These are phyloP conservation scores for Emmonsiellopsis sp. DNA, from an alignment of 2,329 filamentous ascomycete genomes.

Conservation along the genomic window DNA sequence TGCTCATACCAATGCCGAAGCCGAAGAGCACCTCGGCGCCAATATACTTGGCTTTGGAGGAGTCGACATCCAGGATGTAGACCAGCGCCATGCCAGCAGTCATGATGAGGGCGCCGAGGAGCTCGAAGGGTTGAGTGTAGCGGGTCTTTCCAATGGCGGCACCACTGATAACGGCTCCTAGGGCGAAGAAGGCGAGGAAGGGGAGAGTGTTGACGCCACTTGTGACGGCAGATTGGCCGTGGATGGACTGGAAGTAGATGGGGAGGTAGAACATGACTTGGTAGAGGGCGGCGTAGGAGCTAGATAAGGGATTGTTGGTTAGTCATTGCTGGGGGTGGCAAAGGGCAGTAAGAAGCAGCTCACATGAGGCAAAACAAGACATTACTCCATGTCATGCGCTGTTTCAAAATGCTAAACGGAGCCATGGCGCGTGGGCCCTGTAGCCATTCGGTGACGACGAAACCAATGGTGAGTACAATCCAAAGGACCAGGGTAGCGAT, in stretches of 20 bases:
- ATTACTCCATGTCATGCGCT: conserved; percentile 6
- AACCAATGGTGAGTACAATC: conserved; percentile 13
- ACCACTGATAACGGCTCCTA: conserved; percentile 11
- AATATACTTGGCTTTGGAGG: conserved; percentile 12
- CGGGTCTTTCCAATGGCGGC: conserved; percentile 9
- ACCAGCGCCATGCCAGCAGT: conserved; percentile 8
- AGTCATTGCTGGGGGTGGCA: background rate
- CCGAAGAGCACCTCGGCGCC: conserved; percentile 17
- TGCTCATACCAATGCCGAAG: conserved; percentile 16
- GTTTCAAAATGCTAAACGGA: conserved; percentile 7
- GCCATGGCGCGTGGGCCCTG: conserved; percentile 5
- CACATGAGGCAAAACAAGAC: conserved; percentile 8
- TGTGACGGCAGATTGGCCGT: conserved; percentile 10
- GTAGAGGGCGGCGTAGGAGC: conserved; percentile 9
- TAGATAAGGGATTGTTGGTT: conserved; percentile 3
- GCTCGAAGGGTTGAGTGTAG: conserved; percentile 9
- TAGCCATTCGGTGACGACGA: conserved; percentile 12
- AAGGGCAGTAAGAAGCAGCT: conserved; percentile 2
- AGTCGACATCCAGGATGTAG: conserved; percentile 8
- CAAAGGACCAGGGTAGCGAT: conserved; percentile 16
- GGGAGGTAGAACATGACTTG: conserved; percentile 15
- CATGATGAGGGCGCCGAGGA: conserved; percentile 5
- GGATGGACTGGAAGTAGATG: conserved; percentile 17
- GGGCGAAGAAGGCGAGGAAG: conserved; percentile 12
- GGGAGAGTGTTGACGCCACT: conserved; percentile 16